phyloP scores from a whole-genome alignment of 2,329 filamentous ascomycete genomes.

The Cadophora sp. region DNA sequence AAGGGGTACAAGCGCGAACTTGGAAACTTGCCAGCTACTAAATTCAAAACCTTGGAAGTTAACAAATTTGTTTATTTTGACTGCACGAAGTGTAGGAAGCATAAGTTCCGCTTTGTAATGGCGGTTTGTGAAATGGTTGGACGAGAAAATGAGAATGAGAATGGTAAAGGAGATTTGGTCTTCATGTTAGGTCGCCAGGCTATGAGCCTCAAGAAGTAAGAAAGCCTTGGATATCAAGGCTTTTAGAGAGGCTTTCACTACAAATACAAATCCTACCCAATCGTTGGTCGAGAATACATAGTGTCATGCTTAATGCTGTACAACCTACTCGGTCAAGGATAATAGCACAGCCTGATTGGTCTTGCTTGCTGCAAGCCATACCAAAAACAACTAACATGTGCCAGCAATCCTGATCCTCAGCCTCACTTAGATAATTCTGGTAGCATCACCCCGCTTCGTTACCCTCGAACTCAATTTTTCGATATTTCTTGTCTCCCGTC shows the following conservation, averaged over 20 bases:
- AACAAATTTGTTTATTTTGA: not conserved
- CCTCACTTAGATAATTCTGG: not conserved
- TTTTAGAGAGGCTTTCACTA: not conserved
- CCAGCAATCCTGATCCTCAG: conserved; percentile 7
- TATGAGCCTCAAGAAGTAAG: not conserved
- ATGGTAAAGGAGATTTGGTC: not conserved
- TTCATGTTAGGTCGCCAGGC: not conserved
- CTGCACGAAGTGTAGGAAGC: not conserved
- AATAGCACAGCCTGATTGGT: not conserved
- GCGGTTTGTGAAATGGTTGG: not conserved
- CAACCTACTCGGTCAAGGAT: conserved; percentile 1
- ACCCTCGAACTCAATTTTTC: not conserved
- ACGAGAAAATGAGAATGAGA: not conserved
- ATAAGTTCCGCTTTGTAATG: not conserved
- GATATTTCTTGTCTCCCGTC: not conserved
- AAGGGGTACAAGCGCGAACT: not conserved
- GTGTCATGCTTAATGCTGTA: not conserved
- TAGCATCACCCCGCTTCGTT: not conserved
- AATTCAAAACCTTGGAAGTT: not conserved
- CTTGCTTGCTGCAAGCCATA: not conserved
- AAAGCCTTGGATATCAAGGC: not conserved
- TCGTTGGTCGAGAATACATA: not conserved
- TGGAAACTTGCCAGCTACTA: not conserved
- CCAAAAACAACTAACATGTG: conserved; percentile 1
- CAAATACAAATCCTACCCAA: not conserved